These are phyloP conservation scores for Penicillium robsamsonii DNA, from an alignment of 495 filamentous ascomycete genomes.

Conservation along the genomic window DNA sequence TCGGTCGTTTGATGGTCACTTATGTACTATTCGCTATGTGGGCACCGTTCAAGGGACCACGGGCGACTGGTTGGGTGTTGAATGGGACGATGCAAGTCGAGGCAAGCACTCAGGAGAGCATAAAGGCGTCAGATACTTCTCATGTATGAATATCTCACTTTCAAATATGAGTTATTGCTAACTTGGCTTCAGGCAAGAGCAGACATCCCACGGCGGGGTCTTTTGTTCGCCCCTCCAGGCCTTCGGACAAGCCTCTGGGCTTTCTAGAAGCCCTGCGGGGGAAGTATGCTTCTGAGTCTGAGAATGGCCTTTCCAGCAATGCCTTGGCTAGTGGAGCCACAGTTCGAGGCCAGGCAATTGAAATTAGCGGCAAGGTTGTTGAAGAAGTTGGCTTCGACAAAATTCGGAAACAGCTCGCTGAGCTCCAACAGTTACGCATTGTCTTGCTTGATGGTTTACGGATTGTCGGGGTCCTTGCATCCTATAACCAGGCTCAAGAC, in stretches of 20 bases:
- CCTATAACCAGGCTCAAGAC: conserved; percentile 35
- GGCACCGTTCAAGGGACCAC: conserved; percentile 72
- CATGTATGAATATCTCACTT: conserved; percentile 53
- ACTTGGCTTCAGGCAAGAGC: conserved; percentile 55
- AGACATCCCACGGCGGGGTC: conserved; percentile 69
- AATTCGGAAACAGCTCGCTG: conserved; percentile 73
- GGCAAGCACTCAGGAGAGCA: conserved; percentile 90
- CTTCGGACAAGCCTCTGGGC: conserved; percentile 59
- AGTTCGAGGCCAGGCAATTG: conserved; percentile 48
- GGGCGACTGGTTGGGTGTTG: conserved; percentile 88
- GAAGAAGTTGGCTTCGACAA: conserved; percentile 97
- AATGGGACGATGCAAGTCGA: conserved; percentile 85
- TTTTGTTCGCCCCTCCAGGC: conserved; percentile 78
- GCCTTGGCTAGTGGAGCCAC: conserved; percentile 22
- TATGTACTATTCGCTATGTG: conserved; percentile 83
- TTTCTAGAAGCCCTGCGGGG: conserved; percentile 77
- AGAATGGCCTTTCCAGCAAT: conserved; percentile 16
- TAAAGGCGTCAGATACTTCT: conserved; percentile 76
- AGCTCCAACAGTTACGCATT: conserved; percentile 72
- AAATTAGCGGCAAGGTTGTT: conserved; percentile 80
- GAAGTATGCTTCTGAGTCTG: conserved; percentile 72
- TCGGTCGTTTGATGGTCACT: conserved; percentile 67
- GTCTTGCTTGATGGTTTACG: conserved; percentile 76
- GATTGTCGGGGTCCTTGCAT: conserved; percentile 48
- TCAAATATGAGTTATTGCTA: conserved; percentile 9